Evolutionary conservation across 306 rosid species (phyloP), one percentile per base, ranked within the genome.

Genomic region (Sicyos baderoa): DNA sequence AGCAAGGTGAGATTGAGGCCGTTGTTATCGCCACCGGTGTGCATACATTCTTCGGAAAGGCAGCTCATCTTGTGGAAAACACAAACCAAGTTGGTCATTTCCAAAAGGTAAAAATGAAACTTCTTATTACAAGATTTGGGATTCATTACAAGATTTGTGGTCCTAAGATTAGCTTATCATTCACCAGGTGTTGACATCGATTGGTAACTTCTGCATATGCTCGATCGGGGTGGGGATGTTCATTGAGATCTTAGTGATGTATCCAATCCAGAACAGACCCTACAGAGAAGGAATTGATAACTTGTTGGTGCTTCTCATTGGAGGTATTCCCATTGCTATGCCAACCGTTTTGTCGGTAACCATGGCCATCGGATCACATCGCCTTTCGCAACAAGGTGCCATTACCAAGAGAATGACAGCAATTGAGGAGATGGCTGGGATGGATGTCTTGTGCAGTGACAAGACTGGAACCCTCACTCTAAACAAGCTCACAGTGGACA

Each of bases 371-470:
- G 97, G 97, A 1, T 88, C 97, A 66, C 97, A 91, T 72, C 89
- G 91, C 68, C 75, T 91, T 4, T 86, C 97, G 0, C 65, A 88
- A 72, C 97, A 91, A 84, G 97, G 97, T 44, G 97, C 97, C 79
- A 91, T 91, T 76, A 91, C 97, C 22, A 91, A 91, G 82, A 91
- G 97, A 78, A 91, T 91, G 97, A 91, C 97, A 40, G 97, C 97
- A 57, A 91, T 91, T 77, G 97, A 91, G 44, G 97, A 91, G 83
- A 91, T 91, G 97, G 97, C 96, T 9, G 96, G 96, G 2, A 87
- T 89, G 96, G 96, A 89, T 81, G 94, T 89, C 54, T 89, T 91
- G 9, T 91, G 97, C 78, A 91, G 97, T 77, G 97, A 91, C 82
- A 91, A 91, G 80, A 91, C 97, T 7, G 97, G 97, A 76, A 91